Base-by-base conservation (phyloP, 768 basidiomycete genomes). In the Collybiopsis confluens region DNA sequence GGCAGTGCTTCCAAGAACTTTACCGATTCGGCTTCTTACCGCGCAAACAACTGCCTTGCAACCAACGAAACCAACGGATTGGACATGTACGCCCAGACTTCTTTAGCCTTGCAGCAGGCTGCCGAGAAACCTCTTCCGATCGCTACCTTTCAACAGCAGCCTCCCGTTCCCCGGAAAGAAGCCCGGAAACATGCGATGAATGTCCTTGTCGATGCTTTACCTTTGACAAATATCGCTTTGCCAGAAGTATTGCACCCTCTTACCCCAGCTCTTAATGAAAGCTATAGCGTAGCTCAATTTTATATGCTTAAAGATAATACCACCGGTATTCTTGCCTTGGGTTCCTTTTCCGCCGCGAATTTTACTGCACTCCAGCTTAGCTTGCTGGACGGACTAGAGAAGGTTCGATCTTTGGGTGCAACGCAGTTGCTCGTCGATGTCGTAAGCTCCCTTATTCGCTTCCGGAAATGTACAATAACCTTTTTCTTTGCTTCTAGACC, bases 381-480 rank as follows among this genome's bases (percentile, higher is more conserved):
- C 40, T 60, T 86, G 45, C 55, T 83, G 46, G 63, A 66, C 13
- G 82, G 82, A 6, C 61, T 83, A 56, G 60, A 71, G 51, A 72
- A 69, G 13, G 62, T 84, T 57, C 81, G 75, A 62, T 60, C 61
- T 28, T 52, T 62, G 47, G 83, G 82, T 24, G 79, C 77, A 9
- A 75, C 71, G n/a, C 74, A 72, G 54, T 64, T 86, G 41, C 72
- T 86, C 40, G 78, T 85, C 24, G 82, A 85, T 68, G 76, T 84
- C 59, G 79, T 80, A 57, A 36, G 75, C 27, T 30, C 4, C 24
- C 33, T 50, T 43, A 5, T 45, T 37, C 47, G 38, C 50, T 44
- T 23, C 26, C 24, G 13, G 45, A 38, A 40, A 6, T 20, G 51
- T 23, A 15, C 53, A 24, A 20, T 30, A 26, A 33, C 36, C 16